Conservation (phyloP, 1,284 basidiomycete species). For the Tilletia indica region DNA sequence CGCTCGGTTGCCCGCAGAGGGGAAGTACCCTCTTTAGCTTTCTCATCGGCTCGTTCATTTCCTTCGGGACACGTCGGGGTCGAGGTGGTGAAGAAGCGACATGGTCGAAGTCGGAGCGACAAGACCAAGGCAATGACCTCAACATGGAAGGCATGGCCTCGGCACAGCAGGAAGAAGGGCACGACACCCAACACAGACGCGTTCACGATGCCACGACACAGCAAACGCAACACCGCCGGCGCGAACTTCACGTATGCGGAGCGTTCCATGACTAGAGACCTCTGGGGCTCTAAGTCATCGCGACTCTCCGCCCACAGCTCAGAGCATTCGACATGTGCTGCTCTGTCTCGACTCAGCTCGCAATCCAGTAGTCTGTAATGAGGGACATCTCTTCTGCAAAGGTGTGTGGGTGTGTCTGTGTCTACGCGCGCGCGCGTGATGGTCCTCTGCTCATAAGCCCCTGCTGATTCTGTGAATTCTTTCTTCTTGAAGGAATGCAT, state of each 20-base stretch:
- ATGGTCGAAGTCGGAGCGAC: no score
- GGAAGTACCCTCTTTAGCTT: no score
- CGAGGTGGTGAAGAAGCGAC: no score
- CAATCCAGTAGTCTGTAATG: constrained; percentile 74
- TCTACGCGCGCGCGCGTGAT: no score
- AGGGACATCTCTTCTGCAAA: constrained; percentile 85
- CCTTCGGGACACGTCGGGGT: no score
- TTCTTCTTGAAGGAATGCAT: constrained; percentile 24
- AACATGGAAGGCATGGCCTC: neutral
- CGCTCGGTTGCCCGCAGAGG: no score
- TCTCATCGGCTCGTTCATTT: no score
- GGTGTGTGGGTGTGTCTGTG: constrained; percentile 63
- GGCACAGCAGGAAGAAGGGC: no score
- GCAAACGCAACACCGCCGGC: constrained; percentile 77
- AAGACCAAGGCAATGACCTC: neutral
- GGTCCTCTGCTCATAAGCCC: no score
- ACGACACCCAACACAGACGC: no score
- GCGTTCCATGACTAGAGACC: constrained; percentile 74
- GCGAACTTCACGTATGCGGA: constrained; percentile 77
- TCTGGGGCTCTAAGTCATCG: constrained; percentile 68
- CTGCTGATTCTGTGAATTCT: no score
- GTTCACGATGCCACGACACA: constrained; percentile 72
- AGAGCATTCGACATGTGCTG: constrained; percentile 80
- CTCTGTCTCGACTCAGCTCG: constrained; percentile 72
- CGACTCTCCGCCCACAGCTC: constrained; percentile 80